Base-by-base conservation (phyloP, 2,329 filamentous ascomycete species). In the Tolypocladium tundrense region DNA sequence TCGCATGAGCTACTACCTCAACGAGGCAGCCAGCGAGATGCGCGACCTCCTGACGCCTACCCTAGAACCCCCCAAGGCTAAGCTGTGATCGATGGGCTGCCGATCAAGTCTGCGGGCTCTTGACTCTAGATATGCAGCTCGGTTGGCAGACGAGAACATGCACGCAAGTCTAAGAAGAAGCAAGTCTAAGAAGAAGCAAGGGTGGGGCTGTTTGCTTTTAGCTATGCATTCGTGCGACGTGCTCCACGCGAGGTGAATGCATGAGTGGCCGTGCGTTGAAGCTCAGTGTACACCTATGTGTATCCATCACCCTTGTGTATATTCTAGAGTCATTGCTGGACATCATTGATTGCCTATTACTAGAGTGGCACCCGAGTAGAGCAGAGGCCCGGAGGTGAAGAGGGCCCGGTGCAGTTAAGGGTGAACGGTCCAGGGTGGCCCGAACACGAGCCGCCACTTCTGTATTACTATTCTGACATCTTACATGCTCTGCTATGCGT, bases 1-100 rank as follows among this genome's bases (percentile, higher is more conserved):
- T 67, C 87, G 89, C 65, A 96, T 99, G 93, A 94, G 90, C 75
- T 90, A 93, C 80, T 99, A 91, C 76, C 79, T 99, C 64, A 95
- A 91, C 69, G 94, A 99, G 76, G 93, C 94, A 0, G 94, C 93
- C 1, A 83, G 85, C 61, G 94, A 99, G 63, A 85, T 99, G 71
- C 83, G 92, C 63, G 92, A 96, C 65, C 75, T 99, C 57, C 83
- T 99, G 72, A 76, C 90, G 68, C 88, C 90, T 27, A 91, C 89
- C 53, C 74, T 96, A 51, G 86, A 93, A 73, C 72, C 83, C 21
- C 83, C 88, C 64, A 96, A 96, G 82, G 85, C 93, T 33, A 97
- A 96, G 82, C 76, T 97, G 72, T 97, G 90, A 41, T 41, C 42
- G 5, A 24, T 10, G 9, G 52, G 27, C 21, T 39, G 37, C 13